Conservation (phyloP, 2,329 filamentous ascomycete genomes). For the Aspergillus brunneoviolaceus region DNA sequence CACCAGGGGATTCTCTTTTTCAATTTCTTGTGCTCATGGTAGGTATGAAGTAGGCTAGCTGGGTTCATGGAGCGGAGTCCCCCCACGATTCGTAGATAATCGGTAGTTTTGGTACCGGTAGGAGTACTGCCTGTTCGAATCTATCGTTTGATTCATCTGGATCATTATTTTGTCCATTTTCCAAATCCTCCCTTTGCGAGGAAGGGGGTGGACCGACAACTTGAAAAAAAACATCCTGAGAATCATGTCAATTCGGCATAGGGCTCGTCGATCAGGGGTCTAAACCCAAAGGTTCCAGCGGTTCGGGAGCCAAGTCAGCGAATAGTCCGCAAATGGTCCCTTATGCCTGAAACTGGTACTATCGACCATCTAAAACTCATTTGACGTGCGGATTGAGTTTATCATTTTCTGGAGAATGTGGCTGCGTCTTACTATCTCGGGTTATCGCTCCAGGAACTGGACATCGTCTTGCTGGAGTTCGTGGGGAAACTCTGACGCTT, state of each 20-base stretch:
- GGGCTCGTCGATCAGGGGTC: background rate
- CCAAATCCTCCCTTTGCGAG: background rate
- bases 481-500: background rate
- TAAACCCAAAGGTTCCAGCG: background rate
- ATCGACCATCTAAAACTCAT: background rate
- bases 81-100: no score
- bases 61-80: no score
- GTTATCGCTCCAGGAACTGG: background rate
- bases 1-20: no score
- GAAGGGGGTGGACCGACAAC: background rate
- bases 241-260: background rate
- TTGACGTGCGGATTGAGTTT: background rate
- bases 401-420: background rate
- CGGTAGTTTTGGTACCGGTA: no score
- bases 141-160: background rate
- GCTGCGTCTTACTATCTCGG: background rate
- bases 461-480: background rate
- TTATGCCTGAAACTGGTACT: background rate
- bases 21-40: no score
- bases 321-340: background rate
- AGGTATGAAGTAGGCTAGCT: no score
- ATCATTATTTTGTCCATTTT: background rate
- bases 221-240: background rate
- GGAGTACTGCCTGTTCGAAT: background rate
- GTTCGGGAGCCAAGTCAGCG: background rate